Percentiles rank a stretch among this genome's conserved stretches.
phyloP scores from a whole-genome alignment of 2,329 filamentous ascomycete species.

The Colletotrichum sp. region DNA sequence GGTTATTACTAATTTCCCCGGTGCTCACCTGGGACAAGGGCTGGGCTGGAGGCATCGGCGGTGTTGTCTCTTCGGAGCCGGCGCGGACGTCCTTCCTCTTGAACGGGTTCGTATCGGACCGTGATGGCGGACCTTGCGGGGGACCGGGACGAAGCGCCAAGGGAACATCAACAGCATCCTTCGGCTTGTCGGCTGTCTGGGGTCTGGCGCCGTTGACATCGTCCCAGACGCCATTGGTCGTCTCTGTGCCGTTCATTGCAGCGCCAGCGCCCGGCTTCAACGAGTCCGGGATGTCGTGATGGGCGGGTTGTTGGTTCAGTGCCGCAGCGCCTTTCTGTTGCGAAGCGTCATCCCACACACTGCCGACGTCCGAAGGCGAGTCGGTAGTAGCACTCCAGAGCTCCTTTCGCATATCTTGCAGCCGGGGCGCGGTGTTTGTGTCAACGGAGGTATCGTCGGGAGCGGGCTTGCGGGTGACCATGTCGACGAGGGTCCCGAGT shows the following conservation, averaged over 20 bases:
- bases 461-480: constrained; percentile 47
- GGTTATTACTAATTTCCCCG: constrained; percentile 47
- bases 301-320: not conserved
- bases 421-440: constrained; percentile 25
- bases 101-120: constrained; percentile 59
- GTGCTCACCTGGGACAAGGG: constrained; percentile 48
- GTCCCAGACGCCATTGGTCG: constrained; percentile 36
- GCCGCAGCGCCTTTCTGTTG: constrained; percentile 6
- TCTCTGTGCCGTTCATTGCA: constrained; percentile 24
- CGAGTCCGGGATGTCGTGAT: constrained; percentile 31
- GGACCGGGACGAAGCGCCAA: constrained; percentile 33
- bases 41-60: constrained; percentile 30
- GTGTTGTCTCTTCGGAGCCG: constrained; percentile 12
- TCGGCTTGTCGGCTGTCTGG: not conserved
- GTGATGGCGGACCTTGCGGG: constrained; percentile 2
- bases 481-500: constrained; percentile 28
- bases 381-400: constrained; percentile 34
- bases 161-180: constrained; percentile 29
- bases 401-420: constrained; percentile 33
- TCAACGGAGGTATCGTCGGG: constrained; percentile 32
- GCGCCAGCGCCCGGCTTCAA: constrained; percentile 34
- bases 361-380: constrained; percentile 31
- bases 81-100: constrained; percentile 47
- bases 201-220: constrained; percentile 26
- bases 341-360: constrained; percentile 28